phyloP scores from a whole-genome alignment of 805 yeast genomes.

The Blastobotrys peoriensis region DNA sequence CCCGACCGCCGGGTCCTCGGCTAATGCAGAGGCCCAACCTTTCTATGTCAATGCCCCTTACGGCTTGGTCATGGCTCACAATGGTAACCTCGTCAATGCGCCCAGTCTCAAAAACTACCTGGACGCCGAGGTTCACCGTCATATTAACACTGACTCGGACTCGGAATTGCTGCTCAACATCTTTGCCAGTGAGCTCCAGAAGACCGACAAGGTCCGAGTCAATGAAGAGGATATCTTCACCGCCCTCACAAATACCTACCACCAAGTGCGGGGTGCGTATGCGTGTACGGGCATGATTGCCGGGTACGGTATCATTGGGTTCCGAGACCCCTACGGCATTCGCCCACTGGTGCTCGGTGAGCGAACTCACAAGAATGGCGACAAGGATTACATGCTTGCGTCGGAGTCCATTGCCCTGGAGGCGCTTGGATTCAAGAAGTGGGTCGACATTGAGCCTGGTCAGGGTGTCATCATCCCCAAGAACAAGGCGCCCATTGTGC shows the following conservation, averaged over 20 bases:
- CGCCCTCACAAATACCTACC: constrained; percentile 79
- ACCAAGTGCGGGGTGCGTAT: constrained; percentile 88
- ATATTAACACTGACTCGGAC: constrained; percentile 95
- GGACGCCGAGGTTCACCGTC: constrained; percentile 94
- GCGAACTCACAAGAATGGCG: constrained; percentile 61
- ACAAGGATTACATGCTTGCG: constrained; percentile 86
- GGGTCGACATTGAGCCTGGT: constrained; percentile 86
- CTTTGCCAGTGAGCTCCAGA: constrained; percentile 87
- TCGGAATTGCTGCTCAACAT: constrained; percentile 84
- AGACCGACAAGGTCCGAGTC: constrained; percentile 88
- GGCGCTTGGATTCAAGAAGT: constrained; percentile 78
- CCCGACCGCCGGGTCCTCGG: constrained; percentile 95
- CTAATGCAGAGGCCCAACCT: constrained; percentile 97
- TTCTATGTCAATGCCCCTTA: constrained; percentile 96
- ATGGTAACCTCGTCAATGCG: constrained; percentile 92
- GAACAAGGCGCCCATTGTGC: constrained; percentile 67
- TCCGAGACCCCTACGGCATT: constrained; percentile 96
- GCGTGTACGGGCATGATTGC: constrained; percentile 95
- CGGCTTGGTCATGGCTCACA: constrained; percentile 85
- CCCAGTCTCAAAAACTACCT: constrained; percentile 66
- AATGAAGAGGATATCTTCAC: constrained; percentile 82
- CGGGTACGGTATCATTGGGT: constrained; percentile 91
- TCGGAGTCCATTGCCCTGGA: constrained; percentile 91
- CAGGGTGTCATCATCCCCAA: constrained; percentile 94
- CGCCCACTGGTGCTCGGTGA: constrained; percentile 88